Evolutionary conservation across 208 protist species (phyloP), one percentile per base, ranked within the genome.

Genomic region (Wallacemonas collosoma): DNA sequence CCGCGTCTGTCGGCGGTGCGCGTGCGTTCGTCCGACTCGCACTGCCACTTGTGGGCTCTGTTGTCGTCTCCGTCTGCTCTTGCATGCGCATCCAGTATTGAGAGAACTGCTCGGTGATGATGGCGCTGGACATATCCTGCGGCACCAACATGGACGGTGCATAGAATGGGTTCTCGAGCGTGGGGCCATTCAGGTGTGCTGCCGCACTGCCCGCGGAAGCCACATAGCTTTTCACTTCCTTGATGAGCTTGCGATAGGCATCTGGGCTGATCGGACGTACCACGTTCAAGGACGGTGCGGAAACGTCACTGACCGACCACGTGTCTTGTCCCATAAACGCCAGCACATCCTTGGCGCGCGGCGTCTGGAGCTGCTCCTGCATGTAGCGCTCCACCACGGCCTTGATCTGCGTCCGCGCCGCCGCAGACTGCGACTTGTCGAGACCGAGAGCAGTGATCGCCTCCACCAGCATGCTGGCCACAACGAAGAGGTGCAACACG

Each of bases 141-240:
- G 82, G 83, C 65, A 81, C 55, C 11, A 93, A 65, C 81, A 96
- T 83, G 41, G 83, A 70, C 35, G 79, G 57, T 3, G 80, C 58
- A 55, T 93, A 89, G 44, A 96, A 96, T 0, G 91, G 91, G 66
- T 96, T 96, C 66, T 94, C 88, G 36, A 65, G 15, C n/a, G 41
- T 39, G 2, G 72, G 45, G 6, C 45, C 38, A 36, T 9, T 55
- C 58, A 68, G 47, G 45, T 74, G 56, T 6, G 40, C 53, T 45
- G 8, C 45, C 3, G 15, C 41, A 5, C n/a, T 51, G 15, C 41
- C 57, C 3, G 56, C 61, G 17, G 38, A 36, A 2, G 81, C 53
- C 44, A 95, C 58, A 72, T 93, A 95, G 40, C 53, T 17, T 73
- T 86, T 88, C 60, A 95, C 90, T 61, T 83, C 77, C 45, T 73